Evolutionary conservation across 257 asterid species (phyloP), one percentile per base, ranked within the genome.

Genomic region (Leptodermis oblonga): DNA sequence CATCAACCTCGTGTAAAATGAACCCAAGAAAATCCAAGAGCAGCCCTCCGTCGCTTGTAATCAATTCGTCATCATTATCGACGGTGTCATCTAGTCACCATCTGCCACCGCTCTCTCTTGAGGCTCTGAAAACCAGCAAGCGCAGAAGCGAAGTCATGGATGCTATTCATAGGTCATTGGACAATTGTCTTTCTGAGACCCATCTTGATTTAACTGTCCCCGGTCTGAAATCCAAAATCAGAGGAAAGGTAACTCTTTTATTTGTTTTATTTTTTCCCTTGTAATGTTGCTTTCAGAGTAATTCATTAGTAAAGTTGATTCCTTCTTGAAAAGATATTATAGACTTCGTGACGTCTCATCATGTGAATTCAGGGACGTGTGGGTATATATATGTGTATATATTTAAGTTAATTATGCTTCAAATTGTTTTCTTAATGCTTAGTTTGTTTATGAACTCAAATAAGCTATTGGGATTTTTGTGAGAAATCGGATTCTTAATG

Each of bases 131-230:
- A 4, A 67, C 68, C 69, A 71, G 78, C 41, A 82, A 81, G 20
- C 84, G 89, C 46, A 87, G 87, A 80, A 69, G 63, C 37, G 87
- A 87, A 60, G 69, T 89, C 63, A 87, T 83, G 92, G 58, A 53
- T 37, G 76, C 78, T 54, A 85, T 93, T 26, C 79, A 83, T 59
- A 79, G 53, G 64, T 87, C 96, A 0, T 69, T 90, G 43, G 33
- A 78, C 42, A 84, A 87, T 73, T 90, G 97, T 70, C 84, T 93
- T 9, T 83, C 96, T 0, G 99, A 90, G 75, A 88, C 99, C 17
- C 84, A 83, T 70, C 95, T 93, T 33, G 87, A 88, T 84, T 78
- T 62, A 28, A 84, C 90, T 17, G 84, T 93, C 60, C 90, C 96
- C 49, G 82, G 79, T 59, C 91, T 93, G 76, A 75, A 77, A 17